Base-by-base conservation (phyloP, 1,284 basidiomycete genomes). In the Sanghuangporus sanghuang region DNA sequence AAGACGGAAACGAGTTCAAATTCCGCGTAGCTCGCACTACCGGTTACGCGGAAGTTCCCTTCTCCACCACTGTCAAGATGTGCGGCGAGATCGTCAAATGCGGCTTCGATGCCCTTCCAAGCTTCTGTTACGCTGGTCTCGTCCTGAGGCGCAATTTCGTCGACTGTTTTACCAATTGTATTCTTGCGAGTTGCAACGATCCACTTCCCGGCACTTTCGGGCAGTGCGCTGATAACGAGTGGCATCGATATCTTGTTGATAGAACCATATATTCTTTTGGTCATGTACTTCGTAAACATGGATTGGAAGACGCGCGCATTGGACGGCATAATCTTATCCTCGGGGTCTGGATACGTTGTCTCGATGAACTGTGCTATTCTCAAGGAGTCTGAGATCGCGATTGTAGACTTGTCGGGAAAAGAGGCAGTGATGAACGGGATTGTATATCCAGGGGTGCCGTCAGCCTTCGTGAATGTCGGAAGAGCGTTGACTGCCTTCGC, bases 281-380 rank as follows among this genome's bases (percentile, higher is more conserved):
- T 8, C 66, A 70, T 21, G 5, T 69, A 69, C 7, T 68, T 58
- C 0, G 69, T 61, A 56, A 77, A 74, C 1, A 73, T 73, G 0
- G 60, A 60, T 55, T 78, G 73, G 7, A 80, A 59, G 3, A 68
- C 73, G 11, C 69, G 54, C 1, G 74, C 49, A 9, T 55, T 57
- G 14, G 61, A 21, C 0, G 77, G 77, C 53, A 83, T 71, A n/a
- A 76, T 66, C 35, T 57, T 61, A 3, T 71, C 73, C 18, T 55
- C 40, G 3, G 74, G 73, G 48, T 75, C 71, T 0, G 81, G 79
- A 68, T 81, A 83, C 12, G 74, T 74, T 48, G 69, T 66, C 63
- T 82, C 81, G 62, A 82, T 76, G 60, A 81, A 82, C 44, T 75
- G 69, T 1, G 77, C 78, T 61, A 83, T 83, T n/a, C 57, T 61